phyloP scores from a whole-genome alignment of 2,329 filamentous ascomycete genomes.

The Monosporascus ibericus region DNA sequence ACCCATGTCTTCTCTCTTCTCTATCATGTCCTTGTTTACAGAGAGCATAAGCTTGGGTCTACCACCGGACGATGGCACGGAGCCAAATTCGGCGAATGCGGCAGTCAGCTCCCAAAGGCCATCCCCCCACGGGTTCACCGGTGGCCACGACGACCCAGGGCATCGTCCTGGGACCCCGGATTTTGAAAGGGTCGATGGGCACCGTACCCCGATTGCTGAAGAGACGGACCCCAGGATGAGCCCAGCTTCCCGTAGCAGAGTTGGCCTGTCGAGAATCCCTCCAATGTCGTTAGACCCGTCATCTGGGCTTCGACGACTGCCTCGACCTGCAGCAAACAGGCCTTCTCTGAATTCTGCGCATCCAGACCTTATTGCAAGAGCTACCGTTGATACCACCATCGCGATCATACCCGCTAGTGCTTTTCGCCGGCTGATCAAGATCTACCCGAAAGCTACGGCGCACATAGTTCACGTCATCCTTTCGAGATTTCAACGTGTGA shows the following conservation, averaged over 20 bases:
- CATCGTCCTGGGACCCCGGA: slow-evolving; percentile 8
- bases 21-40: slow-evolving; percentile 93
- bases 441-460: slow-evolving; percentile 92
- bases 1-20: slow-evolving; percentile 97
- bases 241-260: slow-evolving; percentile 22
- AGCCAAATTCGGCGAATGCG: slow-evolving; percentile 20
- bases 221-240: slow-evolving; percentile 19
- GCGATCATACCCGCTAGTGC: slow-evolving; percentile 96
- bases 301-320: slow-evolving; percentile 19
- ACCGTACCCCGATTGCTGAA: slow-evolving; percentile 13
- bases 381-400: slow-evolving; percentile 94
- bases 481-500: slow-evolving; percentile 89
- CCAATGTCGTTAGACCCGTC: slow-evolving; percentile 63
- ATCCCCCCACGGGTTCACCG: slow-evolving; percentile 10
- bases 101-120: slow-evolving; percentile 22
- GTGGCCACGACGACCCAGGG: slow-evolving; percentile 7
- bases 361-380: slow-evolving; percentile 93
- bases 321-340: slow-evolving; percentile 38
- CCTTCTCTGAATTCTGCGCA: slow-evolving; percentile 70
- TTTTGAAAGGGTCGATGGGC: slow-evolving; percentile 21
- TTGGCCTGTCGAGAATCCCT: slow-evolving; percentile 57
- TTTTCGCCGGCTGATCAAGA: slow-evolving; percentile 82
- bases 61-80: slow-evolving; percentile 54
- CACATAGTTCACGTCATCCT: slow-evolving; percentile 98
- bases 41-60: slow-evolving; percentile 81